Conservation (phyloP, 177 flowering plant species). For the Tripterygium wilfordii region DNA sequence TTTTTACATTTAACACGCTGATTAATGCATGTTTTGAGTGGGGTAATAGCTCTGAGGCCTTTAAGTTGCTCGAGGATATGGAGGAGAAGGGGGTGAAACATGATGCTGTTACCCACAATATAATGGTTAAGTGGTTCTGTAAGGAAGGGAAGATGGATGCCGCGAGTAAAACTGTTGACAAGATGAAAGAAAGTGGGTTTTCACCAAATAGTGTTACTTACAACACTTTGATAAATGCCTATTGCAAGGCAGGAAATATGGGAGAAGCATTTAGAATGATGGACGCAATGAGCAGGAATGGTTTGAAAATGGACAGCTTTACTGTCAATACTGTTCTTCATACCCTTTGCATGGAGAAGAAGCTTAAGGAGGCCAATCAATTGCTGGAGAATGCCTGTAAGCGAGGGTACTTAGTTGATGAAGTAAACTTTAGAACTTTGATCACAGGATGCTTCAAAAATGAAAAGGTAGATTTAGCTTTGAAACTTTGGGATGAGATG, state of each 20-base stretch:
- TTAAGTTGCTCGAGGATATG: constrained; percentile 44
- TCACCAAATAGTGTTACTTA: constrained; percentile 48
- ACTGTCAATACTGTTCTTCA: constrained; percentile 44
- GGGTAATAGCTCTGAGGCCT: constrained; percentile 23
- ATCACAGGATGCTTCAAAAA: constrained; percentile 55
- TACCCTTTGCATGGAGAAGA: constrained; percentile 39
- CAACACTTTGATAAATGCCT: constrained; percentile 49
- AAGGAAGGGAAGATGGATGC: constrained; percentile 49
- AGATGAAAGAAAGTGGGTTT: constrained; percentile 48
- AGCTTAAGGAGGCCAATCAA: constrained; percentile 33
- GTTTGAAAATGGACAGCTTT: constrained; percentile 39
- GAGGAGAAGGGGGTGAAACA: constrained; percentile 33
- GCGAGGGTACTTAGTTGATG: constrained; percentile 60
- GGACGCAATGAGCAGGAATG: constrained; percentile 47
- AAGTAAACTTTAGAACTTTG: constrained; percentile 69
- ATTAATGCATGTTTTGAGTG: constrained; percentile 38
- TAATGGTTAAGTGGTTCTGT: constrained; percentile 42
- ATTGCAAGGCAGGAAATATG: constrained; percentile 39
- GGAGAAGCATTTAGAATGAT: constrained; percentile 38
- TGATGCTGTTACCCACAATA: constrained; percentile 46
- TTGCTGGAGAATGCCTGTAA: constrained; percentile 28
- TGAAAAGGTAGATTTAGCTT: constrained; percentile 47
- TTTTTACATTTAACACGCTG: constrained; percentile 54
- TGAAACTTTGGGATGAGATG: constrained; percentile 79
- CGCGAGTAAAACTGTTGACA: constrained; percentile 25